phyloP scores from a whole-genome alignment of 1,284 basidiomycete genomes.

The Laetiporus sulphureus region DNA sequence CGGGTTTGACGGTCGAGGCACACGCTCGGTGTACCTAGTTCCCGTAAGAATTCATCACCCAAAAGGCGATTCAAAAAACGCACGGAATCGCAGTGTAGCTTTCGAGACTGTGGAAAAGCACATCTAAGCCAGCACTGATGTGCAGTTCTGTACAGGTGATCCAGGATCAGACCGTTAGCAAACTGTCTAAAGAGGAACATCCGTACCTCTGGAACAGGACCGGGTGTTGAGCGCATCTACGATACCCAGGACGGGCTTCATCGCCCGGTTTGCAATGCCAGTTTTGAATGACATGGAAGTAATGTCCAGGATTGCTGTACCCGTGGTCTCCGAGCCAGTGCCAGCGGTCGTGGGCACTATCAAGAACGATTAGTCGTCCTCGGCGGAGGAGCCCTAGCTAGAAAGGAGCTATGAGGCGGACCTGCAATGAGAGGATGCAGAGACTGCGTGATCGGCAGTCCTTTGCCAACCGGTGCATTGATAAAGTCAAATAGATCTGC shows the following conservation, averaged over 20 bases:
- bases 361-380: slow-evolving; percentile 2
- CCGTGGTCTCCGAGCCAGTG: slow-evolving; percentile 96
- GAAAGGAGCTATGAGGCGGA: too few relatives aligned
- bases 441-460: slow-evolving; percentile 71
- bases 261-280: slow-evolving; percentile 87
- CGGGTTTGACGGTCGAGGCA: slow-evolving; percentile 86
- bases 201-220: slow-evolving; percentile 38
- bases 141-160: slow-evolving; percentile 61
- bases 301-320: slow-evolving; percentile 94
- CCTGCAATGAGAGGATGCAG: slow-evolving; percentile 85
- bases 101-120: slow-evolving; percentile 92
- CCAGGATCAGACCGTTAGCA: slow-evolving; percentile 3
- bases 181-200: neutral
- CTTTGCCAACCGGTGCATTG: slow-evolving; percentile 94
- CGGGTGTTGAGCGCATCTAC: slow-evolving; percentile 70
- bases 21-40: slow-evolving; percentile 79
- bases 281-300: slow-evolving; percentile 92
- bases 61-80: slow-evolving; percentile 31
- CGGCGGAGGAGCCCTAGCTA: too few relatives aligned
- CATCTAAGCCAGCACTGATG: slow-evolving; percentile 89
- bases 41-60: neutral
- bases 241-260: slow-evolving; percentile 88
- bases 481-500: slow-evolving; percentile 93
- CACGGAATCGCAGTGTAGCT: slow-evolving; percentile 88
- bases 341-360: slow-evolving; percentile 91